These are phyloP conservation scores for Epichloe festucae DNA, from an alignment of 2,329 filamentous ascomycete genomes.

Conservation along the genomic window DNA sequence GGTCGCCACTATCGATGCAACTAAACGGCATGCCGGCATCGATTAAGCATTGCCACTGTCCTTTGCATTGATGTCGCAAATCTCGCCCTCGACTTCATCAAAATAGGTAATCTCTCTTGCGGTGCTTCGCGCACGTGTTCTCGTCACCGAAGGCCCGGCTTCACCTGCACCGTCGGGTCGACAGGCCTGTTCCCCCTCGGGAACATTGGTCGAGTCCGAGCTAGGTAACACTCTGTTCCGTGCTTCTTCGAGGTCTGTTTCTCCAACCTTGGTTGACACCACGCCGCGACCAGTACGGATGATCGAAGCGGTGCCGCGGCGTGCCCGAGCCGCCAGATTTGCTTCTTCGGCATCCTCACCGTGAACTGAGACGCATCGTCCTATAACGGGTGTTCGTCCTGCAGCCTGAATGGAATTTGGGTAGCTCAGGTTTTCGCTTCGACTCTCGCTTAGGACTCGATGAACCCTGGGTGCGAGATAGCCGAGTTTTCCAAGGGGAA, in stretches of 20 bases:
- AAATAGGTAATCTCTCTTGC: conserved; percentile 5
- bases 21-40: not conserved
- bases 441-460: conserved; percentile 15
- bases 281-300: not conserved
- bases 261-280: conserved; percentile 1
- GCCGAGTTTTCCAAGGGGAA: conserved; percentile 60
- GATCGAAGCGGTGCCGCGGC: conserved; percentile 1
- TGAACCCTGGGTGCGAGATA: conserved; percentile 50
- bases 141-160: not conserved
- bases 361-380: not conserved
- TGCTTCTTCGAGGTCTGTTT: not conserved
- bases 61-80: not conserved
- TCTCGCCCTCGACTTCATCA: conserved; percentile 1
- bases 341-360: conserved; percentile 1
- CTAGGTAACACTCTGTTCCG: too few species aligned
- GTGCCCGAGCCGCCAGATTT: conserved; percentile 1
- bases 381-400: not conserved
- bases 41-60: conserved; percentile 1
- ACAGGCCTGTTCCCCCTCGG: not conserved
- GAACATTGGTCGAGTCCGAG: not conserved
- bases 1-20: not conserved
- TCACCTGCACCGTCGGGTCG: not conserved
- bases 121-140: not conserved
- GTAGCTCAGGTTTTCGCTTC: conserved; percentile 1
- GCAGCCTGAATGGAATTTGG: not conserved